Evolutionary conservation across 805 yeast genomes (phyloP).

Genomic region (Metschnikowia cubensis): DNA sequence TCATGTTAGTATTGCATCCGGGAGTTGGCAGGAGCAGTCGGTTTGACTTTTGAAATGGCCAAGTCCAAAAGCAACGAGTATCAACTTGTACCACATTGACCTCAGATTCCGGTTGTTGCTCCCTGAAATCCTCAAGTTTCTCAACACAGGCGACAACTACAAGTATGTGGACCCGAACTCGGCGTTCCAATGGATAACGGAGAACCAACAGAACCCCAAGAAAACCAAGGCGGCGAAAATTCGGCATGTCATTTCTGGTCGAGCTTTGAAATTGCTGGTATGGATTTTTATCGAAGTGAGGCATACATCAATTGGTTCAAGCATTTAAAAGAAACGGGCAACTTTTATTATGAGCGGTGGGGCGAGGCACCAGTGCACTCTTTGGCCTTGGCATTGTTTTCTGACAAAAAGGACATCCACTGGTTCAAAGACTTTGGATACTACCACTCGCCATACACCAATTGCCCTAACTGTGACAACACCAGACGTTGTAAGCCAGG

Average conservation of each 20-base stretch:
- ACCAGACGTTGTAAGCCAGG: constrained; percentile 53
- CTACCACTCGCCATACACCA: constrained; percentile 66
- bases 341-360: constrained; percentile 89
- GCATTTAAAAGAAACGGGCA: constrained; percentile 63
- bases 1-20: too few species aligned
- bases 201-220: constrained; percentile 48
- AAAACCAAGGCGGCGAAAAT: constrained; percentile 40
- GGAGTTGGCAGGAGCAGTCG: too few species aligned
- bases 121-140: constrained; percentile 62
- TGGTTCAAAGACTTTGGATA: constrained; percentile 89
- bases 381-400: constrained; percentile 67
- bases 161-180: constrained; percentile 47
- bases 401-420: constrained; percentile 64
- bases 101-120: constrained; percentile 60
- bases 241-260: constrained; percentile 89
- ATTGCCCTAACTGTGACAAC: constrained; percentile 58
- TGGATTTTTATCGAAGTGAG: constrained; percentile 73
- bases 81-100: constrained; percentile 67
- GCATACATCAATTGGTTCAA: constrained; percentile 64
- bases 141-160: constrained; percentile 54
- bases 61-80: too few species aligned
- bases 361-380: constrained; percentile 93
- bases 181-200: constrained; percentile 50
- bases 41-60: too few species aligned
- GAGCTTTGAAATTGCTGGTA: constrained; percentile 78